Percentiles rank a stretch among this genome's conserved stretches.
phyloP scores from a whole-genome alignment of 2,329 filamentous ascomycete genomes.

The Alternaria sp. region DNA sequence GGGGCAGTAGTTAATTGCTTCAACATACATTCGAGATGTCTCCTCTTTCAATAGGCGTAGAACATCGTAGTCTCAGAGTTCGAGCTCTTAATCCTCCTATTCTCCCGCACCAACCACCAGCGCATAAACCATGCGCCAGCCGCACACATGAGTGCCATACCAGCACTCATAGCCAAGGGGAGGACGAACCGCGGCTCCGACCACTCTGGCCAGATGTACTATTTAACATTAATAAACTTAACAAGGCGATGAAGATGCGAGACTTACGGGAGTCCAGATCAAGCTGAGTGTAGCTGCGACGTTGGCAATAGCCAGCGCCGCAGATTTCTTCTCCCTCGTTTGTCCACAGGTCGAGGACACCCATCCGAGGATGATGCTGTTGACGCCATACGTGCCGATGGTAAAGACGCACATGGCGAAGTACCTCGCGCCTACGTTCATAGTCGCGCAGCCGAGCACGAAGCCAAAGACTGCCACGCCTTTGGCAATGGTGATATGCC shows the following conservation, averaged over 20 bases:
- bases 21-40: neutral
- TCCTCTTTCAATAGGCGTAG: neutral
- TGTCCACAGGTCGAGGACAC: conserved; percentile 51
- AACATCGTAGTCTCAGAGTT: conserved; percentile 3
- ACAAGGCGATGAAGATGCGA: neutral
- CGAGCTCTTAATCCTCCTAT: neutral
- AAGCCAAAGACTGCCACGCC: conserved; percentile 47
- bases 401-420: conserved; percentile 23
- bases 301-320: conserved; percentile 52
- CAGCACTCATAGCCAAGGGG: neutral
- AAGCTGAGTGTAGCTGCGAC: conserved; percentile 48
- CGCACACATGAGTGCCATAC: neutral
- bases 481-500: conserved; percentile 49
- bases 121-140: conserved; percentile 2
- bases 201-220: conserved; percentile 6
- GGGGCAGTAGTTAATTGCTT: neutral
- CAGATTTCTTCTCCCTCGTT: conserved; percentile 53
- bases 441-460: conserved; percentile 42
- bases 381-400: conserved; percentile 28
- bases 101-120: neutral
- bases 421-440: conserved; percentile 45
- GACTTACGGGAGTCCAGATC: conserved; percentile 35
- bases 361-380: conserved; percentile 49
- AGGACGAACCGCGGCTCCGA: neutral
- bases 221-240: neutral